Percentiles rank a stretch among this genome's conserved stretches.
phyloP scores from a whole-genome alignment of 2,329 filamentous ascomycete genomes.

The Thielaviopsis euricoi region DNA sequence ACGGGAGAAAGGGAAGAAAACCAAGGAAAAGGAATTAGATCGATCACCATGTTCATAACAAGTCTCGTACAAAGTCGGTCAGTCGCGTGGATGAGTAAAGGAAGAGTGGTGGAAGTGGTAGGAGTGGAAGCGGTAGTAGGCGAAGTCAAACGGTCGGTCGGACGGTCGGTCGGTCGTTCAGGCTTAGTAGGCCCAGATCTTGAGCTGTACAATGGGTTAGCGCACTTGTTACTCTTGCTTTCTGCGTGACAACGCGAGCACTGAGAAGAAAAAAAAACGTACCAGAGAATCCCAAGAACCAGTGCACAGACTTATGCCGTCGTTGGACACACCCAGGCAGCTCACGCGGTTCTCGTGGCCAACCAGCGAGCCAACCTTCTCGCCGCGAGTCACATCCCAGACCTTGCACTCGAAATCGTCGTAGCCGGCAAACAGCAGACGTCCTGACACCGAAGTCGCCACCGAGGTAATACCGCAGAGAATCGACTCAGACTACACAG shows the following conservation, averaged over 20 bases:
- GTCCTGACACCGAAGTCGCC: slow-evolving; percentile 89
- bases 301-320: slow-evolving; percentile 97
- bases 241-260: slow-evolving; percentile 31
- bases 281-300: slow-evolving; percentile 93
- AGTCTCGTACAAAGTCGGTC: slow-evolving; percentile 2
- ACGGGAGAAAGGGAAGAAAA: background rate
- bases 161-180: background rate
- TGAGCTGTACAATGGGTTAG: slow-evolving; percentile 42
- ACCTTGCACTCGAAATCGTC: slow-evolving; percentile 99
- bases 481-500: slow-evolving; percentile 73
- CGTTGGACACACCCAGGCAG: slow-evolving; percentile 96
- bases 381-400: slow-evolving; percentile 91
- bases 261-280: slow-evolving; percentile 45
- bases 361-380: slow-evolving; percentile 91
- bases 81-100: background rate
- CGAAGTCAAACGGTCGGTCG: slow-evolving; percentile 4
- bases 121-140: background rate
- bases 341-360: slow-evolving; percentile 98
- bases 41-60: slow-evolving; percentile 10
- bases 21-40: slow-evolving; percentile 5
- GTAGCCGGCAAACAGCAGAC: slow-evolving; percentile 90
- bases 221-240: slow-evolving; percentile 15
- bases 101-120: background rate
- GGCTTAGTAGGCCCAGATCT: slow-evolving; percentile 68
- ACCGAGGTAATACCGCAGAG: slow-evolving; percentile 97